Evolutionary conservation across 2,329 filamentous ascomycete species (phyloP), one percentile per base, ranked within the genome.

Genomic region (Ophiosphaerella narmari): DNA sequence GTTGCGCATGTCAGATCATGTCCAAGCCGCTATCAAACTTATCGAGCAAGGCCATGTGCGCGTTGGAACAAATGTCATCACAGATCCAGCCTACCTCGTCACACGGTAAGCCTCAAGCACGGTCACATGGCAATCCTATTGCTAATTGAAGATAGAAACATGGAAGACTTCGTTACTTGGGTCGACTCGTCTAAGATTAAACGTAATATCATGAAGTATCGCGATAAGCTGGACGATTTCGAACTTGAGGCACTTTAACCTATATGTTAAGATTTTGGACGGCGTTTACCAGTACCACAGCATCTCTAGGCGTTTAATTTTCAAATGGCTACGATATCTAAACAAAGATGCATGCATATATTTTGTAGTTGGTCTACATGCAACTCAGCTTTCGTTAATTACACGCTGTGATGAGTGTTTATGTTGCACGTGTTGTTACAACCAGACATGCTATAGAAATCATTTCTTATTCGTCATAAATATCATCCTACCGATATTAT

Each of bases 161-260:
- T 96, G 82, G 93, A 97, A 76, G 93, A 97, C 76, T 96, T 95
- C 72, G 89, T 97, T 14, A 97, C 93, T 0, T 97, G 93, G 93
- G 88, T 93, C 8, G 90, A 95, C 66, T 91, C 90, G 52, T 95
- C 90, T 75, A 97, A 97, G 88, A 92, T 97, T 74, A 96, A 96
- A 87, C 84, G 89, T 70, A 94, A 91, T 71, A 96, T 97, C 58
- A 87, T 96, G 84, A 90, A 90, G 76, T 97, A 97, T 73, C 86
- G 91, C 64, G 91, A 97, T 75, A 90, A 96, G 79, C 76, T 97
- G 75, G 93, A 97, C 76, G 93, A 97, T 76, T 97, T 96, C 69
- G 93, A 97, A 77, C 77, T 97, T 41, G 70, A 71, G 37, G 61
- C 66, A 16, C 44, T 71, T 36, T 73, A 54, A 44, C 40, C 16